These are phyloP conservation scores for Fusarium sp. DNA, from an alignment of 2,329 filamentous ascomycete genomes.

Conservation along the genomic window DNA sequence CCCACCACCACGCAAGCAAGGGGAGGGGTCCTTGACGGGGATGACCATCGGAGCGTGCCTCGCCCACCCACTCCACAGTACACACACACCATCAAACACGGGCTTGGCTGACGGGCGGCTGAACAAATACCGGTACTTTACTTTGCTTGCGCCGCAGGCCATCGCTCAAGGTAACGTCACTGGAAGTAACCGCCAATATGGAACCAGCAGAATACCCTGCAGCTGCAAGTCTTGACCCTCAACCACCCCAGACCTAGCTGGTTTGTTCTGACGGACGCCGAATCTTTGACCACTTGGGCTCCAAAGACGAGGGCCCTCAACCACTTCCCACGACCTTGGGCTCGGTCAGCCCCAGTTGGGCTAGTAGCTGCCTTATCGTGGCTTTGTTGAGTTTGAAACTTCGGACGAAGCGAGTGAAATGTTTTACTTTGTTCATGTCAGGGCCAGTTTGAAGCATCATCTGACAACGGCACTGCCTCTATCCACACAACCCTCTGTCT, in stretches of 20 bases:
- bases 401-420: neutral
- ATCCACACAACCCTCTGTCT: neutral
- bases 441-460: neutral
- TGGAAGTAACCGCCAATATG: neutral
- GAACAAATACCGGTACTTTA: neutral
- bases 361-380: slow-evolving; percentile 11
- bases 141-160: neutral
- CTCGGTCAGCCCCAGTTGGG: neutral
- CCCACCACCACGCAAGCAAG: slow-evolving; percentile 34
- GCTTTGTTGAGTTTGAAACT: slow-evolving; percentile 24
- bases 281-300: slow-evolving; percentile 10
- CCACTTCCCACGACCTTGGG: neutral
- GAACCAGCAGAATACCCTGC: neutral
- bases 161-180: neutral
- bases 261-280: neutral
- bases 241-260: neutral
- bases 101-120: neutral
- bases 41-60: slow-evolving; percentile 37
- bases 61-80: slow-evolving; percentile 34
- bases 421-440: neutral
- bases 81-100: slow-evolving; percentile 22
- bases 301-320: neutral
- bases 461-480: neutral
- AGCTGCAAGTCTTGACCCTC: neutral
- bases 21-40: slow-evolving; percentile 37